phyloP scores from a whole-genome alignment of 768 basidiomycete species.

The Cubamyces sp. region DNA sequence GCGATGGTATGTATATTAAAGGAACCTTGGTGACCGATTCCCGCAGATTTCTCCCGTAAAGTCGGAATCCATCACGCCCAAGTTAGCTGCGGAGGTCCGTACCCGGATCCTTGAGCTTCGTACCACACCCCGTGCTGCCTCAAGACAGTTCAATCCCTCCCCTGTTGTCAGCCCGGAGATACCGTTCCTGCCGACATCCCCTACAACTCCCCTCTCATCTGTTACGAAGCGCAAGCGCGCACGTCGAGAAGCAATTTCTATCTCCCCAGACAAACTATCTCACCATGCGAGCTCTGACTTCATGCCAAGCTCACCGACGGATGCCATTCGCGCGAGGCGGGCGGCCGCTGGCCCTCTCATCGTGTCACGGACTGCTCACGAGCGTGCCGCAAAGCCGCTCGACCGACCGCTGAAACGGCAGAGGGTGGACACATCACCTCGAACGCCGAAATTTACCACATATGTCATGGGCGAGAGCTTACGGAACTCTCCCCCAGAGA shows the following conservation, averaged over 20 bases:
- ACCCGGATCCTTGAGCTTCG: not conserved
- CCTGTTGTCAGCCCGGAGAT: slow-evolving; percentile 1
- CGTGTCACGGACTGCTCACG: slow-evolving; percentile 10
- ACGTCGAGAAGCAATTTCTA: not conserved
- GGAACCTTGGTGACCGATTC: no score
- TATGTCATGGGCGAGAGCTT: not conserved
- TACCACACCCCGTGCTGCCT: not conserved
- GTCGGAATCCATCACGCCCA: not conserved
- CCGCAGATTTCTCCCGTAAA: not conserved
- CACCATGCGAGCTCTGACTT: not conserved
- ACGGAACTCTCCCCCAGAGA: not conserved
- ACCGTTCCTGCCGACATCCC: not conserved
- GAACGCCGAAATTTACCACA: not conserved
- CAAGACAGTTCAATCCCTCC: not conserved
- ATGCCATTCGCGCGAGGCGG: slow-evolving; percentile 4
- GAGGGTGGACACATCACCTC: not conserved
- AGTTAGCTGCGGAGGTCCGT: not conserved
- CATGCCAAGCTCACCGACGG: slow-evolving; percentile 18
- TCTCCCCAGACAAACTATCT: not conserved
- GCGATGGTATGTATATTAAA: no score
- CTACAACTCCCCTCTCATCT: not conserved
- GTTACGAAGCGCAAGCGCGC: not conserved
- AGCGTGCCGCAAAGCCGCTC: not conserved
- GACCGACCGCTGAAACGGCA: slow-evolving; percentile 15
- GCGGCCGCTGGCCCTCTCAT: not conserved